Evolutionary conservation across 805 yeast species (phyloP), one percentile per base, ranked within the genome.

Genomic region (Suhomyces pyralidae): DNA sequence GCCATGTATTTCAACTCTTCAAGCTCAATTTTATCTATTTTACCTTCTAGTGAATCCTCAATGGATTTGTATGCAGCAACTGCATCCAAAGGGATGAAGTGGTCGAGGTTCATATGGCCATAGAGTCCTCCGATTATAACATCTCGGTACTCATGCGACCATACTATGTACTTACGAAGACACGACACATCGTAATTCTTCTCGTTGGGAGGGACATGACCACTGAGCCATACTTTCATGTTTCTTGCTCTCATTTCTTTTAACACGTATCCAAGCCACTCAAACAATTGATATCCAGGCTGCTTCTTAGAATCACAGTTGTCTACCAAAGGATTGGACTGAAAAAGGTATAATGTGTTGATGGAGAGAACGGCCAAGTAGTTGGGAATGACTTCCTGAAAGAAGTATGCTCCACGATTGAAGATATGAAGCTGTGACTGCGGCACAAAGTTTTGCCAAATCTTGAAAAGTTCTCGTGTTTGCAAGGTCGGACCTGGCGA

Each of bases 71-170:
- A 84, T 0, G 94, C 89, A 58, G 81, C 80, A 46, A 77, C 79
- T 1, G 90, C 79, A 69, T 90, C 93, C 55, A 86, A 73, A 0
- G 96, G 90, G 45, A 88, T 77, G 65, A 87, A 89, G 70, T 90
- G 96, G 64, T 90, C 96, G 51, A 89, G 75, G 67, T 90, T 90
- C 96, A 90, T 90, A 65, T 90, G 97, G 0, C 97, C 97, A 65
- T 81, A 90, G 28, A 90, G 70, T 9, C 92, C 90, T 17, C 96
- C 96, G 56, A 90, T 76, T 25, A 90, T 86, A 40, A 90, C 80
- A 65, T 90, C 97, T 58, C 96, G 76, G 64, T 86, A 90, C 64
- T 89, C 96, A 61, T 88, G 82, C 34, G 84, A 70, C 96, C 96
- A 90, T n/a, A 84, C 77, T 22, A 87, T 80, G 67, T 83, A 86